Evolutionary conservation across 768 basidiomycete genomes (phyloP).

Genomic region (Naganishia onofrii): DNA sequence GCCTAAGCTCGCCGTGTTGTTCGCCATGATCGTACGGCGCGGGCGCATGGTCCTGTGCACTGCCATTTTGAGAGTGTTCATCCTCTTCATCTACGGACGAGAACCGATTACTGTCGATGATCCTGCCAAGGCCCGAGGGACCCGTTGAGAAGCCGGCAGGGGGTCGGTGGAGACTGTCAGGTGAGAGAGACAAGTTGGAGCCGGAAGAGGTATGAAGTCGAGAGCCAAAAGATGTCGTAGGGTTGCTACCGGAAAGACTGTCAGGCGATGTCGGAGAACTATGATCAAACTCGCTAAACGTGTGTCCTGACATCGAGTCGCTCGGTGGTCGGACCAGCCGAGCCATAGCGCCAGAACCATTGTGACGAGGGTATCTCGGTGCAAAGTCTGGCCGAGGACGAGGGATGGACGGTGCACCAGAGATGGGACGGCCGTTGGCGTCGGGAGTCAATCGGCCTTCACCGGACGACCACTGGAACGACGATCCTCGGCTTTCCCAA

Average conservation of each 20-base stretch:
- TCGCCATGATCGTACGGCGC: conserved; percentile 25
- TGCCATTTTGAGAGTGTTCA: conserved; percentile 39
- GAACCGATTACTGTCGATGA: conserved; percentile 43
- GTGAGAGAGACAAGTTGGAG: conserved; percentile 8
- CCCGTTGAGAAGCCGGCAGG: conserved; percentile 38
- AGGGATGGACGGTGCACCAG: conserved; percentile 42
- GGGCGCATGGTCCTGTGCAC: conserved; percentile 19
- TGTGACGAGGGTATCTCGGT: conserved; percentile 50
- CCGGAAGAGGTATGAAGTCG: conserved; percentile 12
- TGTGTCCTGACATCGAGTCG: conserved; percentile 37
- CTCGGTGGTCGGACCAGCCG: conserved; percentile 38
- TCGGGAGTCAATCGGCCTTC: conserved; percentile 35
- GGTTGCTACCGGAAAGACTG: conserved; percentile 23
- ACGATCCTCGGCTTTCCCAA: conserved; percentile 44
- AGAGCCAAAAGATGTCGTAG: conserved; percentile 28
- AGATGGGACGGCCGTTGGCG: conserved; percentile 38
- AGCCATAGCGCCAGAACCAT: conserved; percentile 43
- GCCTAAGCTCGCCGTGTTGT: conserved; percentile 22
- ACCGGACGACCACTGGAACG: conserved; percentile 49
- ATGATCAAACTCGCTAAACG: conserved; percentile 45
- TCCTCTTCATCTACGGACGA: conserved; percentile 45
- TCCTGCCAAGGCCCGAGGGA: conserved; percentile 41
- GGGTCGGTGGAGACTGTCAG: conserved; percentile 21
- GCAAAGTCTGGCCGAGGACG: conserved; percentile 49
- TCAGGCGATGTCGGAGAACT: conserved; percentile 20